Conservation (phyloP, 352 stramenopile genomes). For the Pythium brassicae region DNA sequence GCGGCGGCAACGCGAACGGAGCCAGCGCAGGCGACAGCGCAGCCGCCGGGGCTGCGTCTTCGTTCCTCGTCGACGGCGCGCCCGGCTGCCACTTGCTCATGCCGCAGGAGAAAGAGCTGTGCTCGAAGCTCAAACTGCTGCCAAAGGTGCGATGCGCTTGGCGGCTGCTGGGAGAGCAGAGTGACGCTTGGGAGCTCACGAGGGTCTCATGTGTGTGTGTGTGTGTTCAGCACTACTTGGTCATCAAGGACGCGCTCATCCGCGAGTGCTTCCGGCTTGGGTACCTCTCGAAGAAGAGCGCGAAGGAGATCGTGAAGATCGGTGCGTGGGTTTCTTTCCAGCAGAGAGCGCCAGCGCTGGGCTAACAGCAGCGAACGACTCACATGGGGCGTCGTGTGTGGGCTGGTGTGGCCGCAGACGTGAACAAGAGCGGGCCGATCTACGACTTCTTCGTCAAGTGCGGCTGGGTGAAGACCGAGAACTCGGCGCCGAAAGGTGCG, state of each 20-base stretch:
- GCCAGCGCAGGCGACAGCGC: constrained; percentile 6
- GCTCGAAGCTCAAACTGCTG: constrained; percentile 86
- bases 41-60: constrained; percentile 24
- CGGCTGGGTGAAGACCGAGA: constrained; percentile 78
- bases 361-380: too few relatives aligned
- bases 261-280: constrained; percentile 79
- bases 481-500: constrained; percentile 36
- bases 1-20: background rate
- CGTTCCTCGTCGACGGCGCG: constrained; percentile 75
- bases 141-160: constrained; percentile 56
- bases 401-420: constrained; percentile 31
- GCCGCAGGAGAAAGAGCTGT: constrained; percentile 88
- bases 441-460: constrained; percentile 91
- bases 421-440: constrained; percentile 79
- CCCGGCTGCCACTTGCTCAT: constrained; percentile 87
- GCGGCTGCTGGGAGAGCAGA: background rate
- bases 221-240: constrained; percentile 82
- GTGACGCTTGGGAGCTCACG: background rate
- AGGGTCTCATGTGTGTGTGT: constrained; percentile 1
- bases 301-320: constrained; percentile 90
- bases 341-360: too few relatives aligned
- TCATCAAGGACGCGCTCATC: constrained; percentile 95
- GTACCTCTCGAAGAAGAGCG: constrained; percentile 70
- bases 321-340: constrained; percentile 56
- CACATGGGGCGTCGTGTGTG: constrained; percentile 3